A percentile compares a stretch with the other conserved stretches of the same genome.
Conservation (phyloP, 1,284 basidiomycete species). For the Austropuccinia psidii region DNA sequence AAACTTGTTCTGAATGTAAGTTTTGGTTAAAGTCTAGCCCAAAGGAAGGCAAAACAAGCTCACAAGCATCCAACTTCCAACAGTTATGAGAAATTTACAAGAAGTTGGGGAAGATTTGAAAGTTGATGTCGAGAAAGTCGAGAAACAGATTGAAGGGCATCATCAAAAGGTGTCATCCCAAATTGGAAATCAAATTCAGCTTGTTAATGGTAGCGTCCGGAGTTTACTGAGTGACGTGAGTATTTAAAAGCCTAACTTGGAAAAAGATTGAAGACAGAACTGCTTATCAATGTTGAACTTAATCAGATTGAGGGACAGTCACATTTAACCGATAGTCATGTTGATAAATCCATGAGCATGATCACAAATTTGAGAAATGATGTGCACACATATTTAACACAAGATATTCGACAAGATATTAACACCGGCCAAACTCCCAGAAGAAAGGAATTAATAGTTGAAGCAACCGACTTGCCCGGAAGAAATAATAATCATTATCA, state of each 20-base stretch:
- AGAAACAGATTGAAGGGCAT: slow-evolving; percentile 4
- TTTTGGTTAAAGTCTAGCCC: no score
- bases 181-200: background rate
- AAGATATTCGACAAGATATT: slow-evolving; percentile 48
- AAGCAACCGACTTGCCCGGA: no score
- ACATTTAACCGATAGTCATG: slow-evolving; percentile 28
- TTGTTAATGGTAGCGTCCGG: slow-evolving; percentile 1
- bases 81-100: slow-evolving; percentile 4
- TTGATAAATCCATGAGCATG: slow-evolving; percentile 38
- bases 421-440: slow-evolving; percentile 51
- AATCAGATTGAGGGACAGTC: slow-evolving; percentile 24
- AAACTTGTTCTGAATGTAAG: slow-evolving; percentile 9
- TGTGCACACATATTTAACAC: slow-evolving; percentile 44
- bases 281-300: no score
- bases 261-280: no score
- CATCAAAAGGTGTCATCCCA: background rate
- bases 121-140: background rate
- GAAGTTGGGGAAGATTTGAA: background rate
- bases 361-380: slow-evolving; percentile 42
- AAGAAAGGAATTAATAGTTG: slow-evolving; percentile 42
- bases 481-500: no score
- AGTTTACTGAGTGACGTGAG: slow-evolving; percentile 10
- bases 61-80: no score
- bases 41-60: no score
- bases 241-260: no score